Conservation (phyloP, 176 grass and related monocot genomes). For the Oryza brachyantha region DNA sequence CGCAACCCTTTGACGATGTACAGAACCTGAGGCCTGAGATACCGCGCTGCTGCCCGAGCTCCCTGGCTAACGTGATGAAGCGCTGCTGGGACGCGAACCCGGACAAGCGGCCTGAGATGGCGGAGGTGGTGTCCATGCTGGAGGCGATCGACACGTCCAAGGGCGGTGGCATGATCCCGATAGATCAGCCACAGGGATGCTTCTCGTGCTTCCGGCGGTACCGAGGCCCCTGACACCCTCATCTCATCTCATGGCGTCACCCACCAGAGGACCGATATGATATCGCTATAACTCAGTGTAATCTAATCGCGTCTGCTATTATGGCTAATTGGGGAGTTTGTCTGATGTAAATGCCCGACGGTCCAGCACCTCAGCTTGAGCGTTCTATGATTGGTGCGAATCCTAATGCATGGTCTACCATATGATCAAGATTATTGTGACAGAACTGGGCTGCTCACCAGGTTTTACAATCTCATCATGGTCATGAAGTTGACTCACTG, state of each 20-base stretch:
- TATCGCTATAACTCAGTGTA: slow-evolving; percentile 37
- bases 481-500: slow-evolving; percentile 18
- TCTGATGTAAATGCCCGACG: slow-evolving; percentile 23
- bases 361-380: neutral
- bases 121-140: slow-evolving; percentile 85
- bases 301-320: slow-evolving; percentile 39
- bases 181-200: slow-evolving; percentile 76
- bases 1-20: neutral
- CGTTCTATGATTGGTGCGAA: slow-evolving; percentile 15
- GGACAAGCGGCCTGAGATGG: slow-evolving; percentile 89
- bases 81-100: slow-evolving; percentile 95
- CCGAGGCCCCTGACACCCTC: slow-evolving; percentile 62
- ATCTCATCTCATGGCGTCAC: neutral
- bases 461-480: slow-evolving; percentile 2
- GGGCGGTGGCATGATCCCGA: slow-evolving; percentile 90
- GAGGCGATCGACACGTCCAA: slow-evolving; percentile 96
- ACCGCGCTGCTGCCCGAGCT: slow-evolving; percentile 87
- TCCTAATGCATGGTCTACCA: slow-evolving; percentile 8
- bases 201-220: slow-evolving; percentile 61
- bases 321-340: slow-evolving; percentile 23
- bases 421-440: slow-evolving; percentile 2
- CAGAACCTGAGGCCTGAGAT: slow-evolving; percentile 99
- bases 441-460: neutral
- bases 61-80: slow-evolving; percentile 88
- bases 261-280: neutral